Conservation (phyloP, 257 asterid species). For the Agastache rugosa region DNA sequence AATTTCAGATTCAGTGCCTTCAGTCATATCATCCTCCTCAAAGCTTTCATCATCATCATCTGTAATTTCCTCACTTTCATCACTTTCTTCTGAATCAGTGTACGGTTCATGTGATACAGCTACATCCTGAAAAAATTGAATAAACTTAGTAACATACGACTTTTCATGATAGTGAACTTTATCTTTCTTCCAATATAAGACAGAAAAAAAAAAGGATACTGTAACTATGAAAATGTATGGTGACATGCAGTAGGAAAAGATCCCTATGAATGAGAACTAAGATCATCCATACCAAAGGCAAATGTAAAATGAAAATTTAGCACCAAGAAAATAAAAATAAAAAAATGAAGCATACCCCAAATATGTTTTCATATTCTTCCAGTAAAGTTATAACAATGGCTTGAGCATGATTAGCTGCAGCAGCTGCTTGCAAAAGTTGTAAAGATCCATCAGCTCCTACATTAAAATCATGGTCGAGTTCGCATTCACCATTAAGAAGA, state of each 20-base stretch:
- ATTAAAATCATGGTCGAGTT: slow-evolving; percentile 69
- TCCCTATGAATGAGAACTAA: not conserved
- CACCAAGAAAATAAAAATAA: slow-evolving; percentile 1
- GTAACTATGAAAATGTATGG: not conserved
- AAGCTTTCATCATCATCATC: slow-evolving; percentile 67
- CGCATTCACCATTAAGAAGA: slow-evolving; percentile 97
- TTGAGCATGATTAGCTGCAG: slow-evolving; percentile 99
- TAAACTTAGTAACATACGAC: slow-evolving; percentile 7
- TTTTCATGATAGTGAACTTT: too few species aligned
- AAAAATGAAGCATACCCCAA: slow-evolving; percentile 73
- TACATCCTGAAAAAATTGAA: slow-evolving; percentile 60
- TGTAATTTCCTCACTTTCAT: slow-evolving; percentile 83
- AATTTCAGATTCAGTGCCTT: slow-evolving; percentile 52
- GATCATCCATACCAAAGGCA: slow-evolving; percentile 17
- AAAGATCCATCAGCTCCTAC: slow-evolving; percentile 88
- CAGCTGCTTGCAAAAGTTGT: slow-evolving; percentile 98
- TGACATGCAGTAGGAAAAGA: not conserved
- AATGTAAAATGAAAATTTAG: slow-evolving; percentile 21
- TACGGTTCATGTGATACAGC: slow-evolving; percentile 75
- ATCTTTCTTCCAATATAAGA: too few species aligned
- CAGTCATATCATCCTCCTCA: slow-evolving; percentile 66
- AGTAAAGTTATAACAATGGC: slow-evolving; percentile 91
- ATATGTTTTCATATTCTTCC: slow-evolving; percentile 82
- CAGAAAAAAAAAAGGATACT: too few species aligned
- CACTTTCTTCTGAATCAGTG: slow-evolving; percentile 91